Conservation (phyloP, 306 rosid species). For the Begonia masoniana region DNA sequence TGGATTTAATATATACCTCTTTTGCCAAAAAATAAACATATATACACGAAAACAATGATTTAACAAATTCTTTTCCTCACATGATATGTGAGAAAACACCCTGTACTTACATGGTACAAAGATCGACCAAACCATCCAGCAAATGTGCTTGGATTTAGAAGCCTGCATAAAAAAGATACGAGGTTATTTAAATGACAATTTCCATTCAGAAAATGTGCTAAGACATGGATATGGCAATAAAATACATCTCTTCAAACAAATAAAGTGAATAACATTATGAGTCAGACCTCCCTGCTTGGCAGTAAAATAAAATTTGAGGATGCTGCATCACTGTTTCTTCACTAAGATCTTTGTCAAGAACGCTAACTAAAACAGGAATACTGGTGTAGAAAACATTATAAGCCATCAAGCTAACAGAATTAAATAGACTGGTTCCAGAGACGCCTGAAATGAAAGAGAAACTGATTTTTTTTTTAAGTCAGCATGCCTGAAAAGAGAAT, state of each 20-base stretch:
- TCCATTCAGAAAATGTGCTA: background rate
- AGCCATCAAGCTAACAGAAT: conserved; percentile 99
- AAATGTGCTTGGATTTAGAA: conserved; percentile 91
- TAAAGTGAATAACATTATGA: conserved; percentile 10
- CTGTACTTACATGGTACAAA: conserved; percentile 77
- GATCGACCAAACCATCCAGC: conserved; percentile 99
- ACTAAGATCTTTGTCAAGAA: conserved; percentile 91
- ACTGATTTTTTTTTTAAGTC: conserved; percentile 43
- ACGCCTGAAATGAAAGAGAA: conserved; percentile 98
- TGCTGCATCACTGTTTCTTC: conserved; percentile 98
- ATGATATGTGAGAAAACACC: too few species aligned
- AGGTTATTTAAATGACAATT: conserved; percentile 9
- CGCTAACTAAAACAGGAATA: conserved; percentile 86
- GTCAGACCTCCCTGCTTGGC: conserved; percentile 94
- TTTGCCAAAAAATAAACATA: too few species aligned
- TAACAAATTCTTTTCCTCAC: too few species aligned
- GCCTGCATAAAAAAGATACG: conserved; percentile 36
- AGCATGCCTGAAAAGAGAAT: conserved; percentile 14
- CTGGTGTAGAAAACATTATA: conserved; percentile 99
- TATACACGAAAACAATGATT: too few species aligned
- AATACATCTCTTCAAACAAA: background rate
- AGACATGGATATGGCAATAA: background rate
- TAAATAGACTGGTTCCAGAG: conserved; percentile 97
- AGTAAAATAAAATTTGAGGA: conserved; percentile 96
- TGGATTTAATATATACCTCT: too few species aligned